Evolutionary conservation across 2,329 filamentous ascomycete genomes (phyloP).

Genomic region (Aspergillus udagawae): DNA sequence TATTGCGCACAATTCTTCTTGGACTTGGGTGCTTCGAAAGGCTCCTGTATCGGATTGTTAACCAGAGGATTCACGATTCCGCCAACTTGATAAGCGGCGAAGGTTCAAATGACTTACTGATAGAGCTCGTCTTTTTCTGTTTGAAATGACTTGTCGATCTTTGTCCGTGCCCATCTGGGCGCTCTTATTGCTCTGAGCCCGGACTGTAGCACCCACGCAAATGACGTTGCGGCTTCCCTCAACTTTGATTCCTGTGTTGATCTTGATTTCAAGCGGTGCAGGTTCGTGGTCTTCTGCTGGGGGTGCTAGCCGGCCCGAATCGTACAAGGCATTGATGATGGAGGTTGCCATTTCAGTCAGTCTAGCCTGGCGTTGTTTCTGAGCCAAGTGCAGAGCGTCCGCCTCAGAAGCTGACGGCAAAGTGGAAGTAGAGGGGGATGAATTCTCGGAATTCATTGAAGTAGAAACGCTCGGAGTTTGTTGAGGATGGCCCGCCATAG

Average conservation of each 20-base stretch:
- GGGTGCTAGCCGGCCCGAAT: slow-evolving; percentile 12
- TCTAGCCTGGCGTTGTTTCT: slow-evolving; percentile 20
- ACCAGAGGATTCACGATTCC: neutral
- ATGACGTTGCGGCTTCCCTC: slow-evolving; percentile 26
- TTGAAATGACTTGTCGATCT: neutral
- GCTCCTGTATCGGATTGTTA: neutral
- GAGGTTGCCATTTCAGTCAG: slow-evolving; percentile 22
- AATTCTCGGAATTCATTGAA: neutral
- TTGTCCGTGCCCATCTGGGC: neutral
- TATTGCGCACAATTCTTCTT: neutral
- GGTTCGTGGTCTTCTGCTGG: slow-evolving; percentile 7
- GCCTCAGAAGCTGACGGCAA: neutral
- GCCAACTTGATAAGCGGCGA: neutral
- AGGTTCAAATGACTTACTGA: slow-evolving; percentile 16
- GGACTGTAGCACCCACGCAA: slow-evolving; percentile 12
- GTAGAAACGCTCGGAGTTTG: slow-evolving; percentile 1
- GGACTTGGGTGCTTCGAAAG: neutral
- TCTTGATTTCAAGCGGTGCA: slow-evolving; percentile 20
- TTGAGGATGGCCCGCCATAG: slow-evolving; percentile 3
- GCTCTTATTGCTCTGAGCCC: neutral
- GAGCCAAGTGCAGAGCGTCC: slow-evolving; percentile 9
- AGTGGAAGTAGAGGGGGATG: neutral
- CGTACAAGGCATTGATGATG: slow-evolving; percentile 20
- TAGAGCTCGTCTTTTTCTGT: slow-evolving; percentile 18
- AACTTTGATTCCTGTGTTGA: slow-evolving; percentile 28